Evolutionary conservation across 495 filamentous ascomycete species (phyloP), one percentile per base, ranked within the genome.

Genomic region (Penicillium daleae): DNA sequence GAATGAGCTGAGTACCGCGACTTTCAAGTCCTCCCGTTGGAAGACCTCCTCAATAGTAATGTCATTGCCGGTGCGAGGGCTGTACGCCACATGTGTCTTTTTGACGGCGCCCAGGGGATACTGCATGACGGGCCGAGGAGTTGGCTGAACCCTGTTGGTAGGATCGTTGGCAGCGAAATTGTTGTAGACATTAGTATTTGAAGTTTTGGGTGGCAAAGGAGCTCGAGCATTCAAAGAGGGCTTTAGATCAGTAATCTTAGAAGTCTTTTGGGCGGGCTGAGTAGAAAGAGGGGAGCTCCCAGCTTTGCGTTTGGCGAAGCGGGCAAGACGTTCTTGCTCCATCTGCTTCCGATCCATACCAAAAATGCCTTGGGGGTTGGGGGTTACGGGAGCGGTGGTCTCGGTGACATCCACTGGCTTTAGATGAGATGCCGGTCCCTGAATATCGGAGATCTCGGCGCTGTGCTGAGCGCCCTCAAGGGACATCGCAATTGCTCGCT

Each of bases 1-100:
- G 61, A 89, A 99, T 2, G 94, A 90, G 64, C 92, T 95, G 3
- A 99, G 75, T 1, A 98, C 84, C 0, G 92, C 95, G 22, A 92
- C 78, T 21, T 88, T 77, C 0, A 97, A 80, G 37, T 89, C 82
- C 6, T 82, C 71, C 42, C 83, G 85, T 70, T 96, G 89, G 0
- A 99, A 74, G 1, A 97, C 88, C 68, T 98, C 95, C 70, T 97
- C 92, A 42, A 99, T 87, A 65, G 87, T 96, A 67, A 98, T 92
- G 58, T 96, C 92, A 48, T 93, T 80, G 2, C 75, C 81, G 0
- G 65, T 71, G 29, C 91, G 80, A 0, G 77, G 72, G 46, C 81
- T 80, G 5, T 86, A 83, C 26, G 76, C 72, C 0, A 82, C 85
- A 85, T 89, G 92, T 0, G 95, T 99, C 71, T 90, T 93, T 74